Base-by-base conservation (phyloP, 768 basidiomycete species). In the Phaffia tasmanica region DNA sequence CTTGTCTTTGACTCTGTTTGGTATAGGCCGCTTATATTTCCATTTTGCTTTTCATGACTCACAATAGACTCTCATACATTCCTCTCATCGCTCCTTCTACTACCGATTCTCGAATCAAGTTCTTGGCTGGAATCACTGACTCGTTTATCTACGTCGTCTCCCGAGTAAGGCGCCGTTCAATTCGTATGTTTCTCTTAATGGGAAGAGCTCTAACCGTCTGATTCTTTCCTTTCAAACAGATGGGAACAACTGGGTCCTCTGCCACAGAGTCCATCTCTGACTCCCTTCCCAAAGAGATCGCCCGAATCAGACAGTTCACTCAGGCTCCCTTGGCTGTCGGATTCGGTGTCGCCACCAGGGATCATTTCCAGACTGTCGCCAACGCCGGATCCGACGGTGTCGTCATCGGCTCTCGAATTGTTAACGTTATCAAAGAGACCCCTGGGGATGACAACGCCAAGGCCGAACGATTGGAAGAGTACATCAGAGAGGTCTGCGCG, bases 111-210 rank as follows among this genome's bases (percentile, higher is more conserved):
- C 87, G 95, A 50, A 89, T 98, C 74, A 84, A 87, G 72, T 95
- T 95, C 79, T 81, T 99, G 50, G 80, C 89, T 1, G 84, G 86
- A 9, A 97, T 99, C 71, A 94, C 95, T 21, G 95, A 99, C 76
- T 85, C 86, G 2, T 98, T 99, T 80, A 90, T 99, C 70, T 99
- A 99, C 75, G 85, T 99, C 57, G 93, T 97, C n/a, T 95, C 93
- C 57, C 94, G 90, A 80, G 91, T 88, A 72, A 49, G 77, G 70
- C 59, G 25, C 25, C 42, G 63, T 42, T 51, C 50, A 30, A 16
- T 51, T 42, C 8, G 18, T 49, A 16, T 48, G 69, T 56, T 49
- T 54, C n/a, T 23, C 54, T 47, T 57, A 25, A 42, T 47, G 30
- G 9, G 9, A 19, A n/a, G n/a, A n/a, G n/a, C n/a, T n/a, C n/a